phyloP scores from a whole-genome alignment of 352 stramenopile genomes.

The Phytophthora cryptogea region DNA sequence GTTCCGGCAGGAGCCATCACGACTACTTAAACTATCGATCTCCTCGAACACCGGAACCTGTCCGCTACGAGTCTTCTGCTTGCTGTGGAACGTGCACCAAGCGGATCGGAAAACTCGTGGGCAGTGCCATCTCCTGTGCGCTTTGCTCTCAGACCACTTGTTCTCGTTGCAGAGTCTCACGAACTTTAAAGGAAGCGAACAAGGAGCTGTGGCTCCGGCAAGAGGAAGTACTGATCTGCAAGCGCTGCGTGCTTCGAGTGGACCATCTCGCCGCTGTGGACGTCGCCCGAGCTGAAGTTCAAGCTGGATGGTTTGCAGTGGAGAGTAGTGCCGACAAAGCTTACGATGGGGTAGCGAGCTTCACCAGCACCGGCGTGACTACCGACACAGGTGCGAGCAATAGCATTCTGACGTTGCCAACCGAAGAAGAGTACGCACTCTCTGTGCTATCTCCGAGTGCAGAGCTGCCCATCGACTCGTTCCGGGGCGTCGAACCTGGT shows the following conservation, averaged over 20 bases:
- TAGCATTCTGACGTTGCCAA: conserved; percentile 7
- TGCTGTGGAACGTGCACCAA: conserved; percentile 35
- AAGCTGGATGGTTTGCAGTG: conserved; percentile 13
- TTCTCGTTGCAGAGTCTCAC: conserved; percentile 30
- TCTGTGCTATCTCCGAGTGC: conserved; percentile 30
- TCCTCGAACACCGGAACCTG: conserved; percentile 1
- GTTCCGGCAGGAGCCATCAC: conserved; percentile 16
- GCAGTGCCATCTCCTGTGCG: conserved; percentile 14
- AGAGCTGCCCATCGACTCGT: conserved; percentile 31
- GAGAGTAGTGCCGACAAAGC: conserved; percentile 2
- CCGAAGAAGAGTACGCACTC: conserved; percentile 27
- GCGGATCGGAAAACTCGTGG: conserved; percentile 19
- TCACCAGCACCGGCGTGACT: conserved; percentile 25
- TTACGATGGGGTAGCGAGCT: conserved; percentile 2
- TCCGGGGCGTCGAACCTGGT: conserved; percentile 17
- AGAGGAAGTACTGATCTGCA: conserved; percentile 36
- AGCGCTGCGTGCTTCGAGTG: conserved; percentile 32
- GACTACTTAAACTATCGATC: conserved; percentile 5
- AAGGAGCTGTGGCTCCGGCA: conserved; percentile 29
- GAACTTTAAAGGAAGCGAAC: conserved; percentile 39
- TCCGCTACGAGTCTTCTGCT: conserved; percentile 1
- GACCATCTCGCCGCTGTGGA: conserved; percentile 31
- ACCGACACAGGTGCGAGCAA: conserved; percentile 28
- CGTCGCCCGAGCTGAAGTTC: conserved; percentile 31
- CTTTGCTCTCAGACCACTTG: conserved; percentile 28